These are phyloP conservation scores for Scedosporium minutisporum DNA, from an alignment of 2,329 filamentous ascomycete species.

Conservation along the genomic window DNA sequence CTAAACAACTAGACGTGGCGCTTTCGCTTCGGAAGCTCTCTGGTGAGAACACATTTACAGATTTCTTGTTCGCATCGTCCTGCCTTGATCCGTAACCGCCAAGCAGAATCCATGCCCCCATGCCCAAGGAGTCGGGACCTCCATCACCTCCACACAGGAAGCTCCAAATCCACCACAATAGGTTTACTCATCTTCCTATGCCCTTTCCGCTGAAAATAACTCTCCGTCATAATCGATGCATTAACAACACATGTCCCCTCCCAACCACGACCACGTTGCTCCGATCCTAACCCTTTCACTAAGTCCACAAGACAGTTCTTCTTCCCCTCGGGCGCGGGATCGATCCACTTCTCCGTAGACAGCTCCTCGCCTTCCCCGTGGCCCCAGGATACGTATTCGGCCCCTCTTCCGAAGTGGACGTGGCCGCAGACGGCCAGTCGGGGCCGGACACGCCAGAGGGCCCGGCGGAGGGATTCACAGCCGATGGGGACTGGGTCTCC, in stretches of 20 bases:
- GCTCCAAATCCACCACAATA: conserved; percentile 72
- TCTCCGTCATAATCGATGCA: conserved; percentile 62
- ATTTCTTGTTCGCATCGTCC: no score
- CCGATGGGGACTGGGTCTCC: conserved; percentile 30
- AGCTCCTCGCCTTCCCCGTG: conserved; percentile 24
- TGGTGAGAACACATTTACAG: no score
- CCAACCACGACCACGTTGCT: conserved; percentile 26
- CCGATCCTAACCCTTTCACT: conserved; percentile 34
- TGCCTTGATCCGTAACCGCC: background rate
- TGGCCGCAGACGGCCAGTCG: conserved; percentile 61
- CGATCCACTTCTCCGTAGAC: conserved; percentile 48
- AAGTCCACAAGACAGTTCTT: conserved; percentile 57
- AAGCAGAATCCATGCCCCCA: background rate
- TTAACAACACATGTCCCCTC: conserved; percentile 66
- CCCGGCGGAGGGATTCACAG: conserved; percentile 48
- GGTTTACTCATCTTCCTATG: conserved; percentile 56
- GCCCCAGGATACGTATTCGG: conserved; percentile 53
- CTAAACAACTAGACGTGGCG: no score
- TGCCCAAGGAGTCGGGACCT: background rate
- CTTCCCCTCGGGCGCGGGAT: conserved; percentile 42
- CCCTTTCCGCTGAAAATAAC: conserved; percentile 51
- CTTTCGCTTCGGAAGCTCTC: no score
- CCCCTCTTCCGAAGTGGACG: conserved; percentile 59
- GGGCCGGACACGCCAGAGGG: conserved; percentile 53
- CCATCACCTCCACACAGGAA: conserved; percentile 37